Conservation (phyloP, 495 filamentous ascomycete species). For the Talaromyces adpressus region DNA sequence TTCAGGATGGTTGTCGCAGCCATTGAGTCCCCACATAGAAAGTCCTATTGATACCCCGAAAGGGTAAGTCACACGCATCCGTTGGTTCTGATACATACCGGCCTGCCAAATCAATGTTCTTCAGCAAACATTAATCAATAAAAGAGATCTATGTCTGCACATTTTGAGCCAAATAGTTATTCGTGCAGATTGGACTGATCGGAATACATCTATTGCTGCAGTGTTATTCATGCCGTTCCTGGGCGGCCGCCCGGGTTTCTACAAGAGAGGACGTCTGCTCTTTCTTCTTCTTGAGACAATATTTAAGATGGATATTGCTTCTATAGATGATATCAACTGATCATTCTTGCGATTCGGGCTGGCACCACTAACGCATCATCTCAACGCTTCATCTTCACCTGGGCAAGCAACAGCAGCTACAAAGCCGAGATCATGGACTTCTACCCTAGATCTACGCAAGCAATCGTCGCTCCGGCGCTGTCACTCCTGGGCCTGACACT, state of each 20-base stretch:
- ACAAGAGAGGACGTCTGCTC: not conserved
- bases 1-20: not conserved
- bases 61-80: not conserved
- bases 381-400: not conserved
- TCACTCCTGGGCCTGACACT: slow-evolving; percentile 50
- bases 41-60: slow-evolving; percentile 3
- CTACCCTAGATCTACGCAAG: slow-evolving; percentile 19
- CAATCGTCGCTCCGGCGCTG: slow-evolving; percentile 40
- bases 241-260: not conserved
- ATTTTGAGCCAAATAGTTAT: not conserved
- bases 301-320: not conserved
- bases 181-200: slow-evolving; percentile 2
- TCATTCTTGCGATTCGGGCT: not conserved
- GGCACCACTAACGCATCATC: not conserved
- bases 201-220: not conserved
- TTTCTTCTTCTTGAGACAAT: not conserved
- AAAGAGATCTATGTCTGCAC: not conserved
- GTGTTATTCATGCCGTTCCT: not conserved
- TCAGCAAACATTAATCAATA: not conserved
- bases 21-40: not conserved
- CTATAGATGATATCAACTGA: not conserved
- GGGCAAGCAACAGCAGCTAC: not conserved
- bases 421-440: slow-evolving; percentile 1
- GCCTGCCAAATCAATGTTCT: not conserved
- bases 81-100: not conserved